These are phyloP conservation scores for Castanopsis chinensis DNA, from an alignment of 306 rosid genomes.

Conservation along the genomic window DNA sequence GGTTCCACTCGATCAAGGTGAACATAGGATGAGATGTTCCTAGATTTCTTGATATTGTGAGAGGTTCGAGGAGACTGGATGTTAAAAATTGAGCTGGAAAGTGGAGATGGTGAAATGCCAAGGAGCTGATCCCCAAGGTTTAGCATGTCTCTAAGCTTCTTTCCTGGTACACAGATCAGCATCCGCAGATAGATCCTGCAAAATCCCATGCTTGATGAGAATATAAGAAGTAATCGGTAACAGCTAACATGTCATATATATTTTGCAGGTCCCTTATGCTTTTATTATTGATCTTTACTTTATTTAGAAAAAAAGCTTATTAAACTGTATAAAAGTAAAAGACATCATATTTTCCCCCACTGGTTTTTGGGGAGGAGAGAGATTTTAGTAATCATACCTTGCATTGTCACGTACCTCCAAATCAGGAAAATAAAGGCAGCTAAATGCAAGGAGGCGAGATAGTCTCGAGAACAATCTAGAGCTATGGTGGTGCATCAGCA, in stretches of 20 bases:
- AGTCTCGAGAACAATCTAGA: slow-evolving; percentile 83
- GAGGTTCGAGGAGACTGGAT: slow-evolving; percentile 71
- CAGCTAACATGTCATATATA: background rate
- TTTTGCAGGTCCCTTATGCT: slow-evolving; percentile 9
- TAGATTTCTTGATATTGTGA: slow-evolving; percentile 58
- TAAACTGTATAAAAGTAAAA: slow-evolving; percentile 4
- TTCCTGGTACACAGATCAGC: slow-evolving; percentile 85
- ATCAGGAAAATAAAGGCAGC: slow-evolving; percentile 88
- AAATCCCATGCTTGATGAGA: slow-evolving; percentile 14
- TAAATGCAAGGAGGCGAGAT: slow-evolving; percentile 77
- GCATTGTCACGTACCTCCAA: slow-evolving; percentile 95
- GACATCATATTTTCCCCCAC: background rate
- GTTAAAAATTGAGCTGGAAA: slow-evolving; percentile 61
- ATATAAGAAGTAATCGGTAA: background rate
- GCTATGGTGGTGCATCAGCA: slow-evolving; percentile 84
- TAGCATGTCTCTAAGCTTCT: slow-evolving; percentile 78
- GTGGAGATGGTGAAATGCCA: slow-evolving; percentile 71
- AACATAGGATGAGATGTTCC: slow-evolving; percentile 63
- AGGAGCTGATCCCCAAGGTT: slow-evolving; percentile 64
- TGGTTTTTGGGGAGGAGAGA: background rate
- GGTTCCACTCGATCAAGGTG: slow-evolving; percentile 71
- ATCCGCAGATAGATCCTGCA: slow-evolving; percentile 91
- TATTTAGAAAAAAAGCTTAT: background rate
- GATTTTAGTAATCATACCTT: slow-evolving; percentile 47
- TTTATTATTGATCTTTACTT: slow-evolving; percentile 8